phyloP scores from a whole-genome alignment of 2,329 filamentous ascomycete genomes.

The Aspergillus terreus region DNA sequence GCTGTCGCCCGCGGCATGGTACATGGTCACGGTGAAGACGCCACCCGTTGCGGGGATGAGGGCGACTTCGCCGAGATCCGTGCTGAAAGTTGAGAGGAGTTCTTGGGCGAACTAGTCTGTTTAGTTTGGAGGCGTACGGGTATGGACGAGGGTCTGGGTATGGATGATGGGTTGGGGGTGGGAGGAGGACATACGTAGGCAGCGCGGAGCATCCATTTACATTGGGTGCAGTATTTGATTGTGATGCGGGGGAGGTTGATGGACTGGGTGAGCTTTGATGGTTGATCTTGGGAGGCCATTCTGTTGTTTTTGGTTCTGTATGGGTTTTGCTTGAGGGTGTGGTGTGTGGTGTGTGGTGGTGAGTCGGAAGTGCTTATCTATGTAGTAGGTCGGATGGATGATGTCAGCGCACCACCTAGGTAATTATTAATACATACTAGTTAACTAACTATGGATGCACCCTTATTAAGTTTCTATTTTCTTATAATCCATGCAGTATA shows the following conservation, averaged over 20 bases:
- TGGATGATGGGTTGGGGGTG: slow-evolving; percentile 2
- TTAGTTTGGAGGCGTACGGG: not conserved
- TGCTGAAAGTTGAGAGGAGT: slow-evolving; percentile 61
- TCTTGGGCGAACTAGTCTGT: slow-evolving; percentile 77
- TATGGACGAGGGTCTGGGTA: not conserved
- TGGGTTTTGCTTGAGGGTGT: too few species aligned
- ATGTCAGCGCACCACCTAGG: too few species aligned
- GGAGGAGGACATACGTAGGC: slow-evolving; percentile 66
- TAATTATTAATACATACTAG: too few species aligned
- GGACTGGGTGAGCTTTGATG: not conserved
- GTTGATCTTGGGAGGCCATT: too few species aligned
- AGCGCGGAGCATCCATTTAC: slow-evolving; percentile 84
- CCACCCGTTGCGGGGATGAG: slow-evolving; percentile 83
- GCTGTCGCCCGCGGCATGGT: slow-evolving; percentile 17
- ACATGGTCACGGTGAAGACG: slow-evolving; percentile 71
- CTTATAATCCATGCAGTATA: too few species aligned
- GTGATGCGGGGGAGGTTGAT: slow-evolving; percentile 65
- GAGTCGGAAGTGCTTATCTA: too few species aligned
- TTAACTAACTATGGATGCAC: too few species aligned
- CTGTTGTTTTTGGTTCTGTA: too few species aligned
- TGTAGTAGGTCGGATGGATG: too few species aligned
- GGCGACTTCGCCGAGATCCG: slow-evolving; percentile 47
- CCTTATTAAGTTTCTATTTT: too few species aligned
- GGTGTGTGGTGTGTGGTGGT: too few species aligned
- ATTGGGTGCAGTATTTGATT: slow-evolving; percentile 93